Base-by-base conservation (phyloP, 2,329 filamentous ascomycete genomes). In the Phoma herbarum region DNA sequence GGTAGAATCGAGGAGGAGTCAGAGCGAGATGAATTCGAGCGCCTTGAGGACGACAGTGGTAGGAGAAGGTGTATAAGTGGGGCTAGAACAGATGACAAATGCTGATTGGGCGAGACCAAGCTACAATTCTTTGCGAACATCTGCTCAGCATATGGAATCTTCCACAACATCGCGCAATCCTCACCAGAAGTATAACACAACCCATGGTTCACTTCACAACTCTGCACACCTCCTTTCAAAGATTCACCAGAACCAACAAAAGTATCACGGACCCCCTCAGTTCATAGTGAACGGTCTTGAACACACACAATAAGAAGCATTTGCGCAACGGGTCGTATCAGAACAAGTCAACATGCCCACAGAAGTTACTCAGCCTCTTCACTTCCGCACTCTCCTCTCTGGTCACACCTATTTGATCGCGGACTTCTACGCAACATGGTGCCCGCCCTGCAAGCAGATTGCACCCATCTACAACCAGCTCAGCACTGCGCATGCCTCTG, bases 361-460 rank as follows among this genome's bases (percentile, higher is more conserved):
- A 46, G 70, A 72, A 60, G 75, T 77, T 54, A 69, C 63, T 41
- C 64, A 71, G 14, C 57, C 68, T 5, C 62, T 75, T 4, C 74
- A 78, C 59, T 71, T 77, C 65, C 72, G 65, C 61, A 75, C 73
- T 22, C 68, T 78, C 18, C 65, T 77, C 16, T 68, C 61, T n/a
- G 61, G 62, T 0, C 69, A 75, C 59, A 74, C 70, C n/a, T 76
- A 74, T 61, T 74, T 83, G 58, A 76, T 84, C 49, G 77, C 81
- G 64, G 82, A 84, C 69, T 83, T 83, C 76, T 82, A 80, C 69
- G 82, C 82, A 14, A 81, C 80, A 62, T 86, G 84, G 83, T 86
- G 84, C 67, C 83, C 83, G 2, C 84, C 84, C 16, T 86, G 84
- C 78, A 84, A 84, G 69, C 77, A 79, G 54, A 83, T 86, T 56